phyloP scores from a whole-genome alignment of 495 filamentous ascomycete genomes.

The Daldinia vernicosa region DNA sequence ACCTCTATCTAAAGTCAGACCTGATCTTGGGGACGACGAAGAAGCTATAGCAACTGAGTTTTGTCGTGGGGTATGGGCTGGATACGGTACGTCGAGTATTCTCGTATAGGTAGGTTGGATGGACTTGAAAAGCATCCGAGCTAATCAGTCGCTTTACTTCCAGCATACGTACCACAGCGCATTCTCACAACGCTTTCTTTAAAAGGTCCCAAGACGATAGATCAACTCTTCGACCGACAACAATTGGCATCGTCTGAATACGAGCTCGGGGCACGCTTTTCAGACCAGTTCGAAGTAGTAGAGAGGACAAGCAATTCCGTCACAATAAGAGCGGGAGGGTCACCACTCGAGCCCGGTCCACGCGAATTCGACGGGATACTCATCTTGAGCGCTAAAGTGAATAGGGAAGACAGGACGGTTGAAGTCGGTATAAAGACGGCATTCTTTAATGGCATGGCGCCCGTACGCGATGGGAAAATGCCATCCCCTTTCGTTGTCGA shows the following conservation, averaged over 20 bases:
- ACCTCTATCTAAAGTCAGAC: conserved; percentile 67
- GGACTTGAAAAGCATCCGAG: not conserved
- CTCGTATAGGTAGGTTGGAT: not conserved
- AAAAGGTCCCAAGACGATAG: conserved; percentile 63
- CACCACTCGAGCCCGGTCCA: conserved; percentile 65
- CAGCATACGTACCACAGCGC: conserved; percentile 72
- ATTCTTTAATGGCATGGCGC: conserved; percentile 59
- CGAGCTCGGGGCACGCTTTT: conserved; percentile 69
- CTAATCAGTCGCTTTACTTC: not conserved
- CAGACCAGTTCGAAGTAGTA: conserved; percentile 79
- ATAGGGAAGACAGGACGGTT: conserved; percentile 64
- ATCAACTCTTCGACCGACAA: conserved; percentile 67
- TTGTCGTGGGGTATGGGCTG: conserved; percentile 70
- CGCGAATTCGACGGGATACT: conserved; percentile 73
- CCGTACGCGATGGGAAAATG: conserved; percentile 53
- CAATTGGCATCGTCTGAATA: conserved; percentile 65
- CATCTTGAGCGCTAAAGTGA: conserved; percentile 68
- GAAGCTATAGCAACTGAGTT: conserved; percentile 67
- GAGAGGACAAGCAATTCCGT: conserved; percentile 69
- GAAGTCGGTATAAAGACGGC: conserved; percentile 73
- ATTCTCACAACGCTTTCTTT: conserved; percentile 66
- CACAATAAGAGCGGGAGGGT: conserved; percentile 70
- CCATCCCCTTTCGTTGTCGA: conserved; percentile 65
- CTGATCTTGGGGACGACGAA: conserved; percentile 66
- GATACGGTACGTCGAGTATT: conserved; percentile 60